Evolutionary conservation across 164 flowering plant species (phyloP).

Genomic region (Macadamia integrifolia): DNA sequence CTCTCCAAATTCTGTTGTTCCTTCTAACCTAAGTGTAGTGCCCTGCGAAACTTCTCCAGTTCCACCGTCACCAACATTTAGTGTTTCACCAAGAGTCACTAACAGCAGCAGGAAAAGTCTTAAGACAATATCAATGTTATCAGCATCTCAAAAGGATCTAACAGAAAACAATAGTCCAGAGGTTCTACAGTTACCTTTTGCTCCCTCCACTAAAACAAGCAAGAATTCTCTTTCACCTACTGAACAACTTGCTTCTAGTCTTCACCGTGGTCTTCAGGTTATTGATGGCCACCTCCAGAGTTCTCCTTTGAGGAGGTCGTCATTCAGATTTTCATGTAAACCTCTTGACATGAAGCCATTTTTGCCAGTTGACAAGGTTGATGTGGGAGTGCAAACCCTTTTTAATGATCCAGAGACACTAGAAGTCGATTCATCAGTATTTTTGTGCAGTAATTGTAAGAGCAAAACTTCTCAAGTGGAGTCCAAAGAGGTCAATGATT

Average conservation of each 20-base stretch:
- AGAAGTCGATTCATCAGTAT: constrained; percentile 21
- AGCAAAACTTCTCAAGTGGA: constrained; percentile 26
- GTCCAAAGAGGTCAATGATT: constrained; percentile 30
- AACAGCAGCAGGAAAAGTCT: constrained; percentile 67
- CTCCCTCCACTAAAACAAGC: constrained; percentile 24
- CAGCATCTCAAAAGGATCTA: constrained; percentile 53
- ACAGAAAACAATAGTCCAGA: constrained; percentile 20
- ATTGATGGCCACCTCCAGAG: constrained; percentile 55
- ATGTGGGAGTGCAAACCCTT: constrained; percentile 78
- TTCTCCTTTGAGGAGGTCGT: constrained; percentile 55
- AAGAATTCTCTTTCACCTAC: constrained; percentile 32
- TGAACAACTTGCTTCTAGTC: constrained; percentile 78
- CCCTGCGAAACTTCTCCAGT: constrained; percentile 41
- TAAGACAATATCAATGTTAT: constrained; percentile 47
- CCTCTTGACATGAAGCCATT: constrained; percentile 45
- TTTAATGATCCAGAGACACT: constrained; percentile 20
- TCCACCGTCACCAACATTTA: constrained; percentile 61
- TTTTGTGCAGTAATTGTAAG: constrained; percentile 65
- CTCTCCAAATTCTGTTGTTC: constrained; percentile 19
- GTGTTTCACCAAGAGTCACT: constrained; percentile 59
- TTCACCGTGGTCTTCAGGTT: constrained; percentile 78
- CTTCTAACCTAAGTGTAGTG: constrained; percentile 35
- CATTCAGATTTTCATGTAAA: constrained; percentile 67
- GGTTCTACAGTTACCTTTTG: constrained; percentile 26
- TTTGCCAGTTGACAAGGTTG: constrained; percentile 49